A percentile compares a stretch with the other conserved stretches of the same genome.
These are phyloP conservation scores for Trypanosoma mega DNA, from an alignment of 208 protist species.

Conservation along the genomic window DNA sequence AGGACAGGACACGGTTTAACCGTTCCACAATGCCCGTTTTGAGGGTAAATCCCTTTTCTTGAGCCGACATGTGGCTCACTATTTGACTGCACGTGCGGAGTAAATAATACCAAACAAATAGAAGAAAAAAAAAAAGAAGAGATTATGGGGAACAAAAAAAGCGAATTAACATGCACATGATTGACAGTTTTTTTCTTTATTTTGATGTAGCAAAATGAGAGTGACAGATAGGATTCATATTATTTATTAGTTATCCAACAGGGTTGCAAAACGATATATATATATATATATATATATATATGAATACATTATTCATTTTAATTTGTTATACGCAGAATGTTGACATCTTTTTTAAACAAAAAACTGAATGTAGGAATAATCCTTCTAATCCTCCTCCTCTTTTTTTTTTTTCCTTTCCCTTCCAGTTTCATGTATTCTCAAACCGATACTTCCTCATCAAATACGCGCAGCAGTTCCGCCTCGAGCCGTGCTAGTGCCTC, in stretches of 20 bases:
- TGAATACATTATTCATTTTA: neutral
- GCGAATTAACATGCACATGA: neutral
- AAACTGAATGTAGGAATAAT: no score
- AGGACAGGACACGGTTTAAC: neutral
- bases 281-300: slow-evolving; percentile 11
- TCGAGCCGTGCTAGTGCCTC: slow-evolving; percentile 43
- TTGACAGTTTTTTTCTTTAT: neutral
- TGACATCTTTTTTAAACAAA: no score
- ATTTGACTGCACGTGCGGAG: no score
- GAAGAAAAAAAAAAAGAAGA: neutral
- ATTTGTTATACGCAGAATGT: neutral
- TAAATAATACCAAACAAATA: no score
- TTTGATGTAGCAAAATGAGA: slow-evolving; percentile 2
- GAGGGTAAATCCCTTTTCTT: no score
- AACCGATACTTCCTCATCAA: slow-evolving; percentile 3
- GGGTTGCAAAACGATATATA: neutral
- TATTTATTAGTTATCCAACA: neutral
- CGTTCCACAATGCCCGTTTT: neutral
- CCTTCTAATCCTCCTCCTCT: no score
- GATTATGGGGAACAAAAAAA: neutral
- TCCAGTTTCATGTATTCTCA: neutral
- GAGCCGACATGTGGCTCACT: no score
- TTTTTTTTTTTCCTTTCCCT: slow-evolving; percentile 19
- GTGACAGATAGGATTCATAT: neutral
- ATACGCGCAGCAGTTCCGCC: slow-evolving; percentile 32